Conservation (phyloP, 768 basidiomycete genomes). For the Tephrocybe rancida region DNA sequence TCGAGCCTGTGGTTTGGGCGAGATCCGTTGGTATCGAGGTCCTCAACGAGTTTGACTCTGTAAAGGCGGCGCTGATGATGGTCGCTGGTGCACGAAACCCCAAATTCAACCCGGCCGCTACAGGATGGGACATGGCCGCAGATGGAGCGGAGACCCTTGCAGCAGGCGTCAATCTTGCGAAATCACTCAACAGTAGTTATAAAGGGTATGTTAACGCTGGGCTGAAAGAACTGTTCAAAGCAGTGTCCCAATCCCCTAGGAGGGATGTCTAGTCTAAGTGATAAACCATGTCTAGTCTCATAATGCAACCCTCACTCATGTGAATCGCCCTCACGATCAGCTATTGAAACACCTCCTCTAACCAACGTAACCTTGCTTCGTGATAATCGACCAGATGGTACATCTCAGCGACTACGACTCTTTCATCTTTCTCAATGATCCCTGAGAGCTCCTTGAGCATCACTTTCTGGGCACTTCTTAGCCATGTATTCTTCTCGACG, state of each 20-base stretch:
- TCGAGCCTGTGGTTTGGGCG: slow-evolving; percentile 78
- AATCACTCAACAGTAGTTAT: slow-evolving; percentile 26
- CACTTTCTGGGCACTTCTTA: slow-evolving; percentile 1
- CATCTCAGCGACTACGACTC: slow-evolving; percentile 4
- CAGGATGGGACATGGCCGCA: slow-evolving; percentile 40
- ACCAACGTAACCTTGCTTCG: slow-evolving; percentile 8
- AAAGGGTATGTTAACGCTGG: slow-evolving; percentile 28
- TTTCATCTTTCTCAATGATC: slow-evolving; percentile 2
- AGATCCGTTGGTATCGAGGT: slow-evolving; percentile 89
- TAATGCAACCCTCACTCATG: background rate
- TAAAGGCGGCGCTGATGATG: slow-evolving; percentile 87
- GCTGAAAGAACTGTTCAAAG: slow-evolving; percentile 30
- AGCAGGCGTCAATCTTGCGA: slow-evolving; percentile 32
- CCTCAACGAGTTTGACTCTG: slow-evolving; percentile 80
- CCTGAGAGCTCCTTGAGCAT: slow-evolving; percentile 6
- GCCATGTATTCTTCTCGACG: slow-evolving; percentile 12
- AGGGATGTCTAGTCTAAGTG: background rate
- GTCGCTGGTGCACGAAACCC: slow-evolving; percentile 56
- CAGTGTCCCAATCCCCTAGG: slow-evolving; percentile 4
- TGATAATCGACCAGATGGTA: background rate
- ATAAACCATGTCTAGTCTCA: background rate
- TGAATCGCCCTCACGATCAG: background rate
- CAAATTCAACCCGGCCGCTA: slow-evolving; percentile 8
- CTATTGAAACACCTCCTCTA: background rate
- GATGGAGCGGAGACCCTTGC: slow-evolving; percentile 48